Evolutionary conservation across 2,329 filamentous ascomycete species (phyloP), one percentile per base, ranked within the genome.

Genomic region (Epichloe uncinata): DNA sequence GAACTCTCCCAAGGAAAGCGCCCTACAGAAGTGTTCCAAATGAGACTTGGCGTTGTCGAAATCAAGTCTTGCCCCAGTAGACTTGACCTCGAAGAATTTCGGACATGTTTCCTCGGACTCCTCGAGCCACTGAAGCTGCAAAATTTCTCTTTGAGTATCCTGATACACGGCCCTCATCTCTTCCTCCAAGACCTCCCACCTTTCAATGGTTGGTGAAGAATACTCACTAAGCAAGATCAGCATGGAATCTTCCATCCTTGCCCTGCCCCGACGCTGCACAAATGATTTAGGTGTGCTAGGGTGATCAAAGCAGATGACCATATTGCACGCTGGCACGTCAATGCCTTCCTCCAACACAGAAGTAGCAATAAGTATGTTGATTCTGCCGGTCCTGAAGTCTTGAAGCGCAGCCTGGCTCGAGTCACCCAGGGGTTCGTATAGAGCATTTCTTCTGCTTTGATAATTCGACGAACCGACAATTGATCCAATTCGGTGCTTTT

Each of bases 1-100:
- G 59, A 81, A 87, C 26, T 78, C 74, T 1, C 69, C 70, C 0
- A 68, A 67, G 0, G 77, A 73, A 0, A 89, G 63, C 0, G 75
- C 73, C 0, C 72, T 69, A 63, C 90, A 96, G 57, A 96, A 94
- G 63, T 95, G 87, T 44, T 85, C 73, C 1, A 97, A 73, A 62
- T 93, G 88, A n/a, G 73, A 66, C 45, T 83, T 78, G 1, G 87
- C 85, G 55, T 85, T 85, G 37, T 86, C 77, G 2, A 88, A 72
- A 11, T 85, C 85, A 13, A 96, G 68, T 12, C 79, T 66, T 0
- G 87, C 87, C 4, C 82, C 68, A 0, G 73, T 76, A 20, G 63
- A 54, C 20, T 67, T 52, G 5, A 76, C 64, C 15, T 58, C 55
- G 43, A 74, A 67, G n/a, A 34, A 60, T 0, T 53, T 45, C 4